Evolutionary conservation across 2,329 filamentous ascomycete genomes (phyloP), one percentile per base, ranked within the genome.

Genomic region (Alternaria conjuncta): DNA sequence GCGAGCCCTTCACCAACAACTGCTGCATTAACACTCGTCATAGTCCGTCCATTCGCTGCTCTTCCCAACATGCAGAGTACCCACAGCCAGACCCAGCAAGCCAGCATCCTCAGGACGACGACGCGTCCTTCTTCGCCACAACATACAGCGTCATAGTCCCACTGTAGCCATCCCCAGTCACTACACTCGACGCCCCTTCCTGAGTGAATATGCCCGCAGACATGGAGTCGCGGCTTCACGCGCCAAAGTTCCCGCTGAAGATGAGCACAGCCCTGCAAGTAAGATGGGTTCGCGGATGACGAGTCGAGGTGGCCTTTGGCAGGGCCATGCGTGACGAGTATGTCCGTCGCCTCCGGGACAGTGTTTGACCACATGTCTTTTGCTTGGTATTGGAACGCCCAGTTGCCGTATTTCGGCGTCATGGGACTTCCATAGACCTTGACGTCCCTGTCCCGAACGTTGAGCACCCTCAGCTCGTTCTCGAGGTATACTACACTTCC

Each of bases 191-290:
- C 83, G 7, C 92, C 93, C 51, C 89, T 85, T 13, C 87, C 91
- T 66, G 85, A 89, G 81, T 96, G 93, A n/a, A 94, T 86, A 78
- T 97, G 93, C 1, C 92, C 93, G 75, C 94, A 96, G 57, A 96
- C 86, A 76, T 95, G 92, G 6, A 96, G 82, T 21, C 83, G 83
- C 0, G 93, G 93, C 46, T 62, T 68, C 15, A 92, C 87, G 32
- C 90, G 87, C 90, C 92, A 92, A 10, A 90, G 75, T 72, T 96
- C 92, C 7, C 84, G 79, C 5, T 94, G 84, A 6, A 96, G 84
- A 47, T 85, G 85, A 2, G 86, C 85, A 67, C 91, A 93, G 53
- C 92, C 93, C 30, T 92, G 21, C 13, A 44, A 7, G 10, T 51
- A 50, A 2, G 28, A 15, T 10, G 28, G 23, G n/a, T 43, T 51